Conservation (phyloP, 179 eudicot genomes). For the Carnegiea gigantea region DNA sequence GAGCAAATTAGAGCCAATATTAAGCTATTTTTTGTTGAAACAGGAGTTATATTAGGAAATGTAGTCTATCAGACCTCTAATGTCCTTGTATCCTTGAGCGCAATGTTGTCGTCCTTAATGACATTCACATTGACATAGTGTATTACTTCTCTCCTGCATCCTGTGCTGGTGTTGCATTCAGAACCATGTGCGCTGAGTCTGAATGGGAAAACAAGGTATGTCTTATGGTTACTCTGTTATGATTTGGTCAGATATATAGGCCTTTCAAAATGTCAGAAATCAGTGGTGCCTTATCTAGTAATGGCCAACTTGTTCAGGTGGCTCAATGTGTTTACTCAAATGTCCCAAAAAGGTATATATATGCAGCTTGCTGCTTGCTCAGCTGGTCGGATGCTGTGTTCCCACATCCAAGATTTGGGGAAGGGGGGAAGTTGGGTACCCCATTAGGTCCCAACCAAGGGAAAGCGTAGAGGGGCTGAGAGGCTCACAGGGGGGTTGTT, state of each 20-base stretch:
- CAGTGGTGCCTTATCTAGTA: neutral
- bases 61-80: constrained; percentile 91
- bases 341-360: no score
- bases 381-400: no score
- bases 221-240: neutral
- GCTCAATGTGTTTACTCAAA: neutral
- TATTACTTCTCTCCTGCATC: constrained; percentile 92
- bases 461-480: no score
- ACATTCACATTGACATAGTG: constrained; percentile 97
- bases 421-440: no score
- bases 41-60: constrained; percentile 91
- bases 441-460: no score
- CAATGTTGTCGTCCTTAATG: constrained; percentile 86
- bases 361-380: no score
- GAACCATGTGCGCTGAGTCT: constrained; percentile 98
- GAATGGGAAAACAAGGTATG: constrained; percentile 99
- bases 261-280: neutral
- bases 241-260: no score
- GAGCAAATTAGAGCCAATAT: constrained; percentile 90
- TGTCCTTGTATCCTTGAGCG: constrained; percentile 60
- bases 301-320: neutral
- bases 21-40: constrained; percentile 91
- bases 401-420: no score
- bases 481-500: no score
- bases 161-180: constrained; percentile 85